A percentile compares a stretch with the other conserved stretches of the same genome.
Conservation (phyloP, 1,139 yeast genomes). For the Debaryomyces psychrophilus region DNA sequence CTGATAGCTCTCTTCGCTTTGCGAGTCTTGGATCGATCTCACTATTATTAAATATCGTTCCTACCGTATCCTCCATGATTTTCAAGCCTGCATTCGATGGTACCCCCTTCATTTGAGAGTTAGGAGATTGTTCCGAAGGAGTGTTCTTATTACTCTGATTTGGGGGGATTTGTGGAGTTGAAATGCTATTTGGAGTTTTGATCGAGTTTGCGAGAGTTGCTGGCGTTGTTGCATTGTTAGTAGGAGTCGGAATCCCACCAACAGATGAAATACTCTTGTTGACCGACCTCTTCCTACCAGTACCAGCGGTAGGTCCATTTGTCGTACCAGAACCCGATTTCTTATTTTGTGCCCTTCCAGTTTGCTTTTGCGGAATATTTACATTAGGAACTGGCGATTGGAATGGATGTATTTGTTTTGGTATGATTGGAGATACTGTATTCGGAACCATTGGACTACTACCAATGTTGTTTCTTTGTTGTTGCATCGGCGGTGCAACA, state of each 20-base stretch:
- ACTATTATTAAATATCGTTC: slow-evolving; percentile 28
- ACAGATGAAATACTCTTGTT: slow-evolving; percentile 27
- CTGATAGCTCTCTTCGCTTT: slow-evolving; percentile 51
- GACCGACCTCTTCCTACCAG: slow-evolving; percentile 31
- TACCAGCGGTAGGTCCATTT: slow-evolving; percentile 15
- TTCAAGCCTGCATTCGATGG: slow-evolving; percentile 15
- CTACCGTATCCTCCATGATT: slow-evolving; percentile 25
- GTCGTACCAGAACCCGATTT: slow-evolving; percentile 21
- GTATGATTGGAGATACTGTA: slow-evolving; percentile 24
- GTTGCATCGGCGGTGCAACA: slow-evolving; percentile 21
- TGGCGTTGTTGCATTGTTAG: slow-evolving; percentile 44
- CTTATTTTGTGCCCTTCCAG: slow-evolving; percentile 18
- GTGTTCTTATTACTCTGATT: slow-evolving; percentile 46
- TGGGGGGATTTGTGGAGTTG: slow-evolving; percentile 46
- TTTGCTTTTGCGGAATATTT: slow-evolving; percentile 17
- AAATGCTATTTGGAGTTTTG: slow-evolving; percentile 49
- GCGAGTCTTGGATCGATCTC: slow-evolving; percentile 40
- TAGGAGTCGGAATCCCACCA: slow-evolving; percentile 36
- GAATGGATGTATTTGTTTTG: slow-evolving; percentile 19
- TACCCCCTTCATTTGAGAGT: slow-evolving; percentile 20
- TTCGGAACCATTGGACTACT: slow-evolving; percentile 32
- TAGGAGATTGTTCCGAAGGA: slow-evolving; percentile 46
- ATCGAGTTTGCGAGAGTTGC: slow-evolving; percentile 44
- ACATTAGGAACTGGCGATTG: slow-evolving; percentile 16
- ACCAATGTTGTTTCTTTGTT: slow-evolving; percentile 16